Evolutionary conservation across 2,329 filamentous ascomycete species (phyloP).

Genomic region (Graphilbum sp.): DNA sequence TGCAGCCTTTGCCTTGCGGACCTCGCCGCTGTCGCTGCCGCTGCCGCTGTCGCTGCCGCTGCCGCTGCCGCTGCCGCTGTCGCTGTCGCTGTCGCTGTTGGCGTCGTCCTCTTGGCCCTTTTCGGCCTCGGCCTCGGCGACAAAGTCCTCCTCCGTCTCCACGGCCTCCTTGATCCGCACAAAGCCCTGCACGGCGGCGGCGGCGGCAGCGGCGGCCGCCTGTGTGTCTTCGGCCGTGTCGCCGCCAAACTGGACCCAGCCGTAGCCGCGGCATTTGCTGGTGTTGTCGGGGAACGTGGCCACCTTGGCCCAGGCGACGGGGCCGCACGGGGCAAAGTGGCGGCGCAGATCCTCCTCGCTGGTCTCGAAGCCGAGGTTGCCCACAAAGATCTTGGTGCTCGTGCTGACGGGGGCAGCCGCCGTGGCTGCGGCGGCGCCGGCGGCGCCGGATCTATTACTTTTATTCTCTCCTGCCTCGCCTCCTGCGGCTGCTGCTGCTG

Average conservation of each 20-base stretch:
- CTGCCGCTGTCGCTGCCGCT: no score
- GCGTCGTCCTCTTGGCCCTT: slow-evolving; percentile 19
- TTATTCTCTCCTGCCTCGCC: slow-evolving; percentile 11
- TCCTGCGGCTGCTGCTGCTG: slow-evolving; percentile 8
- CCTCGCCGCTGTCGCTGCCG: no score
- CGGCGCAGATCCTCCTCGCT: slow-evolving; percentile 65
- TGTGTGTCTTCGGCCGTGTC: slow-evolving; percentile 4
- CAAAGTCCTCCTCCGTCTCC: slow-evolving; percentile 45
- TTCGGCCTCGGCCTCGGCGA: slow-evolving; percentile 27
- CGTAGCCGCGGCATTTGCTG: slow-evolving; percentile 95
- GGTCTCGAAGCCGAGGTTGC: slow-evolving; percentile 70
- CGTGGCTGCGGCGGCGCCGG: slow-evolving; percentile 15
- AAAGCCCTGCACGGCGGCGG: slow-evolving; percentile 66
- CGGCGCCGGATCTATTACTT: no score
- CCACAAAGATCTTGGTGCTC: slow-evolving; percentile 71
- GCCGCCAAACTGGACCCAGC: slow-evolving; percentile 74
- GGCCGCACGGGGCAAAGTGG: slow-evolving; percentile 75
- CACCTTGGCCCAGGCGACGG: slow-evolving; percentile 67
- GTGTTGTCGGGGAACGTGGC: slow-evolving; percentile 83
- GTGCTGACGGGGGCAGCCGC: slow-evolving; percentile 27
- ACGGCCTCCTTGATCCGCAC: slow-evolving; percentile 52
- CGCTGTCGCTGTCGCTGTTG: slow-evolving; percentile 15
- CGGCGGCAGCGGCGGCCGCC: slow-evolving; percentile 54
- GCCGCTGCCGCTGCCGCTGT: no score
- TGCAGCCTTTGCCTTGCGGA: slow-evolving; percentile 12